Base-by-base conservation (phyloP, 1,284 basidiomycete species). In the Melampsora americana region DNA sequence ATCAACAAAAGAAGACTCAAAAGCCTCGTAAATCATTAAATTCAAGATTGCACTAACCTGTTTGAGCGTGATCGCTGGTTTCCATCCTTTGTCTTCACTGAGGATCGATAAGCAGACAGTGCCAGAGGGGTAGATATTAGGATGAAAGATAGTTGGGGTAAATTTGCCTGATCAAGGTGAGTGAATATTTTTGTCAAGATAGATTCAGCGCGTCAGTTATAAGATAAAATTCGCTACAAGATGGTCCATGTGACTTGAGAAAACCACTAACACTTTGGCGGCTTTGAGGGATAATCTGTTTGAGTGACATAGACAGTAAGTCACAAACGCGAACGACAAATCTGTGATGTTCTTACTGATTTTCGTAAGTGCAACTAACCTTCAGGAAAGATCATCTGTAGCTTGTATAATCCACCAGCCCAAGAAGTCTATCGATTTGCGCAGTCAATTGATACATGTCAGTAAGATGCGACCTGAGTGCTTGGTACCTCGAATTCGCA, bases 81-180 rank as follows among this genome's bases (percentile, higher is more conserved):
- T 98, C 96, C 96, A 99, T 5, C 90, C 90, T 84, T 99, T 99
- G 84, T 99, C 96, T 83, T 99, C 96, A 82, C 99, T 95, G 53
- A 99, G 85, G 82, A 99, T 99, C 18, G 94, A 97, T 28, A 99
- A 86, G 83, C 96, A 99, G 68, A 99, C 95, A 26, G 96, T 99
- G 32, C 96, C 96, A 20, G 94, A 97, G 0, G 96, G 96, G 83
- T 97, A 99, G 70, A 99, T 94, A 83, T 99, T 99, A 35, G 95
- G 95, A 83, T 99, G 95, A 85, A 97, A 99, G 67, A 98, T 86
- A 35, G 95, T 92, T 1, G 96, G 95, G 0, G 89, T 87, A 85
- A 99, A 99, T 88, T 98, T 98, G 86, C 93, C 94, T 96, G n/a
- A 56, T 56, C 9, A 12, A 56, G n/a, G 53, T 28, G n/a, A n/a